These are phyloP conservation scores for Leucaena leucocephala DNA, from an alignment of 306 rosid genomes.

Conservation along the genomic window DNA sequence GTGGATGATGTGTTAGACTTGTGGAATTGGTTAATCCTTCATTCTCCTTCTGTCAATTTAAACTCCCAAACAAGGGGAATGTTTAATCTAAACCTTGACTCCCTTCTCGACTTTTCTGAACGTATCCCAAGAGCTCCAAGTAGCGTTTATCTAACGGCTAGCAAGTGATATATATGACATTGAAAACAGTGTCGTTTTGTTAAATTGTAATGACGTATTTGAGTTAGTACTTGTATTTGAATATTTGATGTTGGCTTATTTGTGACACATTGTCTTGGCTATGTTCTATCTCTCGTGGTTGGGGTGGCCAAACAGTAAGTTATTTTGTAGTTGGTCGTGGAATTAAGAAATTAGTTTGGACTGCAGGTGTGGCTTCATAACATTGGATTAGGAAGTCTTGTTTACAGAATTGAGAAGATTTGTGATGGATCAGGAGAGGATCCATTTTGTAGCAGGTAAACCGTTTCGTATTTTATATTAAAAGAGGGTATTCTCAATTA, in stretches of 20 bases:
- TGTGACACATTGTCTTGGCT: conserved; percentile 29
- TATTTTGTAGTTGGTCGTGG: conserved; percentile 30
- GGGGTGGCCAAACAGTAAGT: conserved; percentile 14
- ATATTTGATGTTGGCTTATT: neutral
- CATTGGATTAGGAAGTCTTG: conserved; percentile 73
- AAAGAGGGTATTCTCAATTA: neutral
- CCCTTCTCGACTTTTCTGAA: neutral
- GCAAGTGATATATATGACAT: neutral
- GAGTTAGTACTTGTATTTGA: neutral
- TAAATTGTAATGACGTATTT: neutral
- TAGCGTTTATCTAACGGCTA: conserved; percentile 13
- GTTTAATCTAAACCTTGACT: neutral
- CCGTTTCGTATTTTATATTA: conserved; percentile 11
- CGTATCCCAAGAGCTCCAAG: neutral
- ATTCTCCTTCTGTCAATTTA: neutral
- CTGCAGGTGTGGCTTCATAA: conserved; percentile 92
- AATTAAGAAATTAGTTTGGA: conserved; percentile 36
- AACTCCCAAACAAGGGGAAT: neutral
- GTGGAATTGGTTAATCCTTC: neutral
- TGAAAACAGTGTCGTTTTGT: neutral
- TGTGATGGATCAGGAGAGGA: conserved; percentile 96
- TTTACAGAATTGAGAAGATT: conserved; percentile 68
- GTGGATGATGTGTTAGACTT: neutral
- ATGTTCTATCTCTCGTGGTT: neutral
- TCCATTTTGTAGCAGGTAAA: conserved; percentile 92